phyloP scores from a whole-genome alignment of 2,329 filamentous ascomycete species.

The Botrytis byssoidea region DNA sequence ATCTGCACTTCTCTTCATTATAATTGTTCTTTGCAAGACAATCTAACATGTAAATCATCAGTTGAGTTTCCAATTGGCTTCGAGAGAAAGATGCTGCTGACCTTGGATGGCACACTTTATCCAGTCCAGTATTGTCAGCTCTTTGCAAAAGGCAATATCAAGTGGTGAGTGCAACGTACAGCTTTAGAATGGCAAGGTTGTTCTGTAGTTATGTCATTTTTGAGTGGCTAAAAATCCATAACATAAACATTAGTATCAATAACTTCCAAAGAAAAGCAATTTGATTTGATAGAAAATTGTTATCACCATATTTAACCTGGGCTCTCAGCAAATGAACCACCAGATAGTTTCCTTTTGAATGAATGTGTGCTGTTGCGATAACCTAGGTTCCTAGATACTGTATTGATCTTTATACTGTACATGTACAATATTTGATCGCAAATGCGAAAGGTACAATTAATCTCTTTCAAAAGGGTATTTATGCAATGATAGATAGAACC shows the following conservation, averaged over 20 bases:
- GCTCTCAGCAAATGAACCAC: not conserved
- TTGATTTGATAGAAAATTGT: not conserved
- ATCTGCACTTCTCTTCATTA: conserved; percentile 79
- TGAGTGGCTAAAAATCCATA: conserved; percentile 46
- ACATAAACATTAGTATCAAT: conserved; percentile 20
- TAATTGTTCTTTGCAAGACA: conserved; percentile 83
- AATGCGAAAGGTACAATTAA: not conserved
- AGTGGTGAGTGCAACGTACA: conserved; percentile 50
- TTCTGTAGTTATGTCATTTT: conserved; percentile 63
- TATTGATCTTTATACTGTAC: not conserved
- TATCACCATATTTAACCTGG: conserved; percentile 13
- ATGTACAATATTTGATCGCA: not conserved
- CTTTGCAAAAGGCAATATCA: not conserved
- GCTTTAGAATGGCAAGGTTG: conserved; percentile 79
- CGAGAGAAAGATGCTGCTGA: conserved; percentile 43
- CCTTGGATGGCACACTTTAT: conserved; percentile 84
- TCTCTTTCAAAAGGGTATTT: not conserved
- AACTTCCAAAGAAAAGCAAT: conserved; percentile 2
- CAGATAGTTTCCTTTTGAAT: not conserved
- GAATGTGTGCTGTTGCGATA: not conserved
- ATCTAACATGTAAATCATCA: conserved; percentile 48
- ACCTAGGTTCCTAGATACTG: not conserved
- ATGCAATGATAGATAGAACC: not conserved
- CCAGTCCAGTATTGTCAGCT: not conserved
- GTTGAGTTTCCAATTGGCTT: not conserved